Base-by-base conservation (phyloP, 257 asterid species). In the Apocynum venetum region DNA sequence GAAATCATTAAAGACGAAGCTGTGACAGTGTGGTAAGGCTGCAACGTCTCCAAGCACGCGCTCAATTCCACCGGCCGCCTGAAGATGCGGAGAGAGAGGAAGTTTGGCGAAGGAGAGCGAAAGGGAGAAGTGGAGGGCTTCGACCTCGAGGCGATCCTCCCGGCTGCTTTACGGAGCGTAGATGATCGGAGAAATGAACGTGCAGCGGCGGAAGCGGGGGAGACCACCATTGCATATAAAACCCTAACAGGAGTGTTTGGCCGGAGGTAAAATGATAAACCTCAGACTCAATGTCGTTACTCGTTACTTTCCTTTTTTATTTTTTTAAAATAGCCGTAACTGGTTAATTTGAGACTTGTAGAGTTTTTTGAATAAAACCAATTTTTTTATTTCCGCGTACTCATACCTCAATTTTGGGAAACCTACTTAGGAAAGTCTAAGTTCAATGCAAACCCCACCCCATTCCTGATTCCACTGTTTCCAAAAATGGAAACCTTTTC, bases 1-100 rank as follows among this genome's bases (percentile, higher is more conserved):
- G 97, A 94, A 9, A 93, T 89, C 97, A 94, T 92, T 90, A 94
- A 88, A 14, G 96, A 90, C 0, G 98, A 92, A 35, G 98, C 97
- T 8, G 97, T 94, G 44, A 86, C 97, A 0, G 97, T 85, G 84
- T 94, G 98, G 86, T 67, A 92, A 41, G 97, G 97, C 82, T 88
- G 97, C 97, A 94, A 71, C 38, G 98, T 91, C 83, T 84, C 96
- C 91, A 90, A 43, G 77, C 90, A 89, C 52, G 94, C 97, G 81
- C 96, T 91, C 92, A 92, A 78, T 71, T 94, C 97, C 71, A 80
- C 84, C 52, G 88, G 89, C 64, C 83, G 81, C 82, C 97, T 83
- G 78, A 92, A 84, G 78, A 92, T 80, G 66, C 98, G 93, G 72
- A 79, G 88, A 57, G 91, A 84, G 60, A 88, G 86, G 14, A 82